Evolutionary conservation across 129 eudicot species (phyloP).

Genomic region (Flaveria bidentis): DNA sequence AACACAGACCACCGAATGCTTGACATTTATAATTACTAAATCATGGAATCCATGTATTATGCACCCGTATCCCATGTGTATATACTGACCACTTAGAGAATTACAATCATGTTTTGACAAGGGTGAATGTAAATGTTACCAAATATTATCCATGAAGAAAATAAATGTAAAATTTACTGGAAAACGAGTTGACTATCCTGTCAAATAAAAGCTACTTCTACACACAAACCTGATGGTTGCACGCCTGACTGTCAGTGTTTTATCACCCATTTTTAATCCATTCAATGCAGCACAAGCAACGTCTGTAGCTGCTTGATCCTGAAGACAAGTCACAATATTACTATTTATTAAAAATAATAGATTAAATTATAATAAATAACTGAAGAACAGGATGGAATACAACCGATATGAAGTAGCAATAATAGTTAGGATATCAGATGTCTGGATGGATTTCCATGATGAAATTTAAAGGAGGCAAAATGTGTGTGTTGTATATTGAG

Average conservation of each 20-base stretch:
- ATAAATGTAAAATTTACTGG: not conserved
- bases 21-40: not conserved
- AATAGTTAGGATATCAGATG: conserved; percentile 13
- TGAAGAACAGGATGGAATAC: not conserved
- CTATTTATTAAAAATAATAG: not conserved
- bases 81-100: not conserved
- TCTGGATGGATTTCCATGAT: not conserved
- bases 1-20: not conserved
- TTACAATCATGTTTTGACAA: not conserved
- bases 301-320: conserved; percentile 88
- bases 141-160: not conserved
- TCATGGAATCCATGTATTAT: not conserved
- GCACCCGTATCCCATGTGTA: not conserved
- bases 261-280: conserved; percentile 95
- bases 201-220: conserved; percentile 16
- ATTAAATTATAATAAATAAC: conserved; percentile 4
- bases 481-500: not conserved
- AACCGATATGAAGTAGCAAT: conserved; percentile 5
- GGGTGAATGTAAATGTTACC: not conserved
- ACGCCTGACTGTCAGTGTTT: conserved; percentile 89
- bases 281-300: conserved; percentile 89
- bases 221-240: conserved; percentile 76
- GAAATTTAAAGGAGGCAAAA: not conserved
- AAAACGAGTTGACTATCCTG: not conserved
- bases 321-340: conserved; percentile 5